A percentile compares a stretch with the other conserved stretches of the same genome.
These are phyloP conservation scores for Barnettozyma siamensis DNA, from an alignment of 805 yeast genomes.

Conservation along the genomic window DNA sequence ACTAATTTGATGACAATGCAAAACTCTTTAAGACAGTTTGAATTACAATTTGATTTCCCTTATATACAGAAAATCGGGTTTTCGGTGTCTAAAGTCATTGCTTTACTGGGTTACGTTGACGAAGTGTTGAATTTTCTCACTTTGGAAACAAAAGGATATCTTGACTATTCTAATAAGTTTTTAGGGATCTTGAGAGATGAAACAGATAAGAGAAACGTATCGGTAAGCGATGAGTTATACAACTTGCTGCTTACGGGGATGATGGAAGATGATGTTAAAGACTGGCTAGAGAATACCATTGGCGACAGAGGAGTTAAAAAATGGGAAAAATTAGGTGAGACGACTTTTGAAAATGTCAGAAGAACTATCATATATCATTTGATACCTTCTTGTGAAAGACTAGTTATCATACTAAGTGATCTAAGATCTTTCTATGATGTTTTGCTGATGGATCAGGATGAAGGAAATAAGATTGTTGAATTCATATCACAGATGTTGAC, in stretches of 20 bases:
- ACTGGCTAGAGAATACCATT: conserved; percentile 58
- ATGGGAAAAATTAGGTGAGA: conserved; percentile 46
- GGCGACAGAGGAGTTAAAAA: conserved; percentile 62
- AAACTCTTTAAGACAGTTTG: conserved; percentile 15
- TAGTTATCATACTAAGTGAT: conserved; percentile 40
- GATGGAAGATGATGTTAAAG: conserved; percentile 42
- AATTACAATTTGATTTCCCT: conserved; percentile 10
- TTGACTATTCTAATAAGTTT: conserved; percentile 33
- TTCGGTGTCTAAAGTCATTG: conserved; percentile 19
- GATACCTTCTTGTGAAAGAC: conserved; percentile 51
- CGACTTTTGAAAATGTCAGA: conserved; percentile 44
- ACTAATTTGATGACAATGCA: conserved; percentile 19
- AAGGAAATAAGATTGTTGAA: neutral
- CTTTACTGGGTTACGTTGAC: conserved; percentile 28
- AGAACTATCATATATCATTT: conserved; percentile 43
- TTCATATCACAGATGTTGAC: conserved; percentile 10
- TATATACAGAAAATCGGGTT: conserved; percentile 14
- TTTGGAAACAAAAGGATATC: conserved; percentile 30
- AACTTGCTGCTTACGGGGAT: conserved; percentile 50
- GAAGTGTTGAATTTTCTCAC: conserved; percentile 27
- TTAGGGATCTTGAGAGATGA: conserved; percentile 34
- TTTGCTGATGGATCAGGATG: neutral
- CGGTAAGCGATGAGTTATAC: conserved; percentile 35
- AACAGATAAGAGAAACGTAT: conserved; percentile 20
- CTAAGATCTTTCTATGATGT: conserved; percentile 31